Conservation (phyloP, 495 filamentous ascomycete genomes). For the Penicillium dipodomyicola region DNA sequence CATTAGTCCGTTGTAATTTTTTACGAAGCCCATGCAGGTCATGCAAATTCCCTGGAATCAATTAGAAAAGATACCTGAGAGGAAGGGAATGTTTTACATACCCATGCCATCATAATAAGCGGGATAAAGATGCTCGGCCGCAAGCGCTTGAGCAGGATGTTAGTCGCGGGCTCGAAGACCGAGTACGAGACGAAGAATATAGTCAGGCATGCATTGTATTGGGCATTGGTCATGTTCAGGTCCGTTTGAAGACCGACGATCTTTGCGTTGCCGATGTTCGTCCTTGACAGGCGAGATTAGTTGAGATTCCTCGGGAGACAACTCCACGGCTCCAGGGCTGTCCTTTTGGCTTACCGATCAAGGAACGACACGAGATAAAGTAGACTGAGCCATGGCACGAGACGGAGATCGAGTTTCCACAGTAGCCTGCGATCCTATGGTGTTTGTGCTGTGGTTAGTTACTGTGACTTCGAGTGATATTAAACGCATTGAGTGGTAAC, state of each 20-base stretch:
- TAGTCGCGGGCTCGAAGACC: conserved; percentile 82
- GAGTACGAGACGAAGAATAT: conserved; percentile 95
- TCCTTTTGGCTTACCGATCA: conserved; percentile 52
- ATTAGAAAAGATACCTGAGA: neutral
- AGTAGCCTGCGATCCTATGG: conserved; percentile 64
- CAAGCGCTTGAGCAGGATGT: conserved; percentile 77
- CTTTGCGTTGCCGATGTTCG: conserved; percentile 87
- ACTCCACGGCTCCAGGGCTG: no score
- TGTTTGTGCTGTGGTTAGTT: conserved; percentile 1
- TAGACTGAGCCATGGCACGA: conserved; percentile 81
- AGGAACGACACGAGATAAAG: conserved; percentile 85
- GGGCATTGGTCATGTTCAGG: conserved; percentile 59
- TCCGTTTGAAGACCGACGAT: conserved; percentile 67
- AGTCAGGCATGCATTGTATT: conserved; percentile 76
- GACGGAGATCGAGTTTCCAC: conserved; percentile 64
- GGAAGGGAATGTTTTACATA: conserved; percentile 11
- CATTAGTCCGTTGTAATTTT: conserved; percentile 76
- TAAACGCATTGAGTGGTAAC: conserved; percentile 16
- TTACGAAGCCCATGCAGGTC: conserved; percentile 78
- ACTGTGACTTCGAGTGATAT: neutral
- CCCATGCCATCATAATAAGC: conserved; percentile 57
- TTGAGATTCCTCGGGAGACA: neutral
- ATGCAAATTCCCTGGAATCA: conserved; percentile 67
- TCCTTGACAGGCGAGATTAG: conserved; percentile 40
- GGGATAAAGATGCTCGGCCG: conserved; percentile 71